These are phyloP conservation scores for Umbelopsis ramanniana DNA, from an alignment of 192 early-diverging fungal genomes.

Conservation along the genomic window DNA sequence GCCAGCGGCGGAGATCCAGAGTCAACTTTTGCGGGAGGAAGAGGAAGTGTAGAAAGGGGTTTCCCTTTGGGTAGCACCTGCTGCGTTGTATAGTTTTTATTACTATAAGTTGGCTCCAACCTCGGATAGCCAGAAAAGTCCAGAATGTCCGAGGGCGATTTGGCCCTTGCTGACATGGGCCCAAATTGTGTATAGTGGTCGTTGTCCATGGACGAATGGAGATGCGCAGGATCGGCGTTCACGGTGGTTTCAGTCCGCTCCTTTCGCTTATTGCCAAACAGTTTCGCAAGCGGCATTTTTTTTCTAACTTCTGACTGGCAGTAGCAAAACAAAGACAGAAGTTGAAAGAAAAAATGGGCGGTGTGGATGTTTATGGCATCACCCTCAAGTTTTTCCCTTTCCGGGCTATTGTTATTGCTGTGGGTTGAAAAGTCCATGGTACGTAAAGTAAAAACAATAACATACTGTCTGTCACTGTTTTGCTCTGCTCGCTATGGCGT, in stretches of 20 bases:
- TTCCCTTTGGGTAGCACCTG: not conserved
- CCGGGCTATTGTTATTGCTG: slow-evolving; percentile 20
- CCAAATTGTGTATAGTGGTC: slow-evolving; percentile 22
- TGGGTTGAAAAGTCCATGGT: not conserved
- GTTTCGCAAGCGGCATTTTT: slow-evolving; percentile 15
- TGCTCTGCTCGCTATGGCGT: not conserved
- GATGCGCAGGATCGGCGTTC: not conserved
- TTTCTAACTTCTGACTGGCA: not conserved
- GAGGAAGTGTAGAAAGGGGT: not conserved
- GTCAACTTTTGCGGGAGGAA: not conserved
- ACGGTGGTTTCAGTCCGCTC: slow-evolving; percentile 9
- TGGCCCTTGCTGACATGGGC: slow-evolving; percentile 28
- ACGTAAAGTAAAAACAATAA: not conserved
- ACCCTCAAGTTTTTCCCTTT: slow-evolving; percentile 5
- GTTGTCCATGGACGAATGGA: not conserved
- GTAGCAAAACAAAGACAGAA: not conserved
- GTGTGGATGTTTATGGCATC: slow-evolving; percentile 11
- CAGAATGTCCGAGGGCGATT: slow-evolving; percentile 37
- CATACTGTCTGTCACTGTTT: not conserved
- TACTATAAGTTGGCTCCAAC: not conserved
- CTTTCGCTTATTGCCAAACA: slow-evolving; percentile 19
- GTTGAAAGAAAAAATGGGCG: not conserved
- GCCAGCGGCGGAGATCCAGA: slow-evolving; percentile 17
- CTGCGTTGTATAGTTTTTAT: slow-evolving; percentile 1
- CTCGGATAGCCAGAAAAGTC: slow-evolving; percentile 38